Percentiles rank a stretch among this genome's conserved stretches.
Conservation (phyloP, 2,329 filamentous ascomycete species). For the Cladobotryum protrusum region DNA sequence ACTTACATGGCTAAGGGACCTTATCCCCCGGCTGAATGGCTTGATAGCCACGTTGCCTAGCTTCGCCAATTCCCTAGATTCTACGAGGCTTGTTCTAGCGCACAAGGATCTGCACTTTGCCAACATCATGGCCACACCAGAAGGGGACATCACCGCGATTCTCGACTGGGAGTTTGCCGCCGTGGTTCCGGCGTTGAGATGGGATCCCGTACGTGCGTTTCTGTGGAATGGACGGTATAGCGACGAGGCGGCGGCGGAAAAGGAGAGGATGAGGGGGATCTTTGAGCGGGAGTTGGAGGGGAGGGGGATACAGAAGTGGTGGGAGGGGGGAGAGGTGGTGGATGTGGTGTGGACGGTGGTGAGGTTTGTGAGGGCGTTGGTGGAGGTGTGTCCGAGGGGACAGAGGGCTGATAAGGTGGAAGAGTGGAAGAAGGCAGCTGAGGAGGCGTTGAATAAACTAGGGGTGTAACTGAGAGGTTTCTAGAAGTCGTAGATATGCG, state of each 20-base stretch:
- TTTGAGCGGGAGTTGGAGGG: conserved; percentile 21
- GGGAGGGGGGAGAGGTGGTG: conserved; percentile 13
- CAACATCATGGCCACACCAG: conserved; percentile 28
- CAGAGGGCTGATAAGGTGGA: conserved; percentile 17
- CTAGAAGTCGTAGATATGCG: no score
- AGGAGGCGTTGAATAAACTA: conserved; percentile 11
- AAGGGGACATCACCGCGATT: conserved; percentile 24
- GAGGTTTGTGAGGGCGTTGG: conserved; percentile 23
- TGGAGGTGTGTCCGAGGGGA: conserved; percentile 22
- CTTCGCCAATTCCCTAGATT: conserved; percentile 10
- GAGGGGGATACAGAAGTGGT: conserved; percentile 14
- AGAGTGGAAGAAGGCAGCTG: conserved; percentile 15
- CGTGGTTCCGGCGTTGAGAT: conserved; percentile 28
- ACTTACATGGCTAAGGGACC: conserved; percentile 21
- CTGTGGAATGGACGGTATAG: neutral
- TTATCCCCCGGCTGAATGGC: conserved; percentile 22
- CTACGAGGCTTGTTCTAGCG: conserved; percentile 20
- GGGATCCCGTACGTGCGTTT: conserved; percentile 30
- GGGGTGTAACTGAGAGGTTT: conserved; percentile 3
- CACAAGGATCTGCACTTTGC: conserved; percentile 34
- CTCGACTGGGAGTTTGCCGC: conserved; percentile 34
- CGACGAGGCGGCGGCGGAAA: conserved; percentile 17
- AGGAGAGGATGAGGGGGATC: conserved; percentile 17
- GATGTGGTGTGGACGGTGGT: conserved; percentile 23
- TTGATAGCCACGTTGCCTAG: conserved; percentile 17